These are phyloP conservation scores for Cercospora sesami DNA, from an alignment of 2,329 filamentous ascomycete genomes.

Conservation along the genomic window DNA sequence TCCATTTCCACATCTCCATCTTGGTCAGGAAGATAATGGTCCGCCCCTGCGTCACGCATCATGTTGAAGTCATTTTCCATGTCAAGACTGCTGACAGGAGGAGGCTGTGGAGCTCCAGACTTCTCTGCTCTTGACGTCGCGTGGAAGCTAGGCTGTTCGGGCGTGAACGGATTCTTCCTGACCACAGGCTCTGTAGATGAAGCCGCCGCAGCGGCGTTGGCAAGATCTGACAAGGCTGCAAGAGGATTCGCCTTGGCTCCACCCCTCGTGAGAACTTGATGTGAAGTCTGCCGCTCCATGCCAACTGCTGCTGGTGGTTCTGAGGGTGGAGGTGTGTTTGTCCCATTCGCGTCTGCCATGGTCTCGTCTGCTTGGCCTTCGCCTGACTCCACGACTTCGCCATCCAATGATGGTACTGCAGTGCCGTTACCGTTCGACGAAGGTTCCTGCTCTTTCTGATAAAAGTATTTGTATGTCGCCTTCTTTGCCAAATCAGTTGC, in stretches of 20 bases:
- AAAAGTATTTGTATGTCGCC: constrained; percentile 59
- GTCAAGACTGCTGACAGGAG: constrained; percentile 46
- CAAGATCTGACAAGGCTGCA: constrained; percentile 56
- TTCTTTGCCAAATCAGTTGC: constrained; percentile 62
- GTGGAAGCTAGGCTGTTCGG: constrained; percentile 48
- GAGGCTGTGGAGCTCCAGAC: constrained; percentile 48
- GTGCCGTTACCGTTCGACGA: constrained; percentile 32
- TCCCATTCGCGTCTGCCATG: constrained; percentile 29
- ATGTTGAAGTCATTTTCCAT: constrained; percentile 52
- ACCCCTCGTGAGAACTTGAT: constrained; percentile 57
- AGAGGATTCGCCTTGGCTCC: constrained; percentile 50
- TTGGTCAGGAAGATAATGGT: constrained; percentile 14
- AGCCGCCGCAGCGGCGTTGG: constrained; percentile 43
- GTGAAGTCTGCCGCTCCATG: constrained; percentile 62
- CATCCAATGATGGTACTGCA: constrained; percentile 35
- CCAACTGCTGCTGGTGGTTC: constrained; percentile 42
- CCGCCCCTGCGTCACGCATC: constrained; percentile 42
- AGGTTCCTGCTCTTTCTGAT: constrained; percentile 43
- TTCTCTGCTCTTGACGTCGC: constrained; percentile 51
- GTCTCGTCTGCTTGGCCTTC: constrained; percentile 32
- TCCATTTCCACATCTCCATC: constrained; percentile 28
- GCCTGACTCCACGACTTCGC: constrained; percentile 33
- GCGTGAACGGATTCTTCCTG: constrained; percentile 46
- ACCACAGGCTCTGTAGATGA: constrained; percentile 34
- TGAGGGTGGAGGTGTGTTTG: constrained; percentile 34